Conservation (phyloP, 495 filamentous ascomycete genomes). For the Penicillium egyptiacum region DNA sequence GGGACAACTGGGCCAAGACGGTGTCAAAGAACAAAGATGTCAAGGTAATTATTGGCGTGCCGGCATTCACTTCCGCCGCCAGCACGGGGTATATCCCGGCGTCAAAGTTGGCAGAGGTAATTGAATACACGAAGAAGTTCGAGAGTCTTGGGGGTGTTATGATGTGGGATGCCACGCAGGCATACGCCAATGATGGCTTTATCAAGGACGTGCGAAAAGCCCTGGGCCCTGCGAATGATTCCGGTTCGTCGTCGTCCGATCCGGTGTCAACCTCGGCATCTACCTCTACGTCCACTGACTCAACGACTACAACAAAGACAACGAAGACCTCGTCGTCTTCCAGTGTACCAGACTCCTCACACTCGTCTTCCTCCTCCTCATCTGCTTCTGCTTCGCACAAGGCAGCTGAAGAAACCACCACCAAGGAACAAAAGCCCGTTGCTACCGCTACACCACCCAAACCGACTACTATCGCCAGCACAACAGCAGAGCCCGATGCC, state of each 20-base stretch:
- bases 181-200: constrained; percentile 58
- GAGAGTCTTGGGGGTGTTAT: constrained; percentile 67
- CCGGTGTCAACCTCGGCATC: constrained; percentile 33
- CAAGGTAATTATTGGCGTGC: constrained; percentile 66
- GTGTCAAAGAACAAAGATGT: constrained; percentile 60
- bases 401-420: constrained; percentile 19
- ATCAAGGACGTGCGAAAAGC: constrained; percentile 42
- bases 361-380: constrained; percentile 35
- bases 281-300: constrained; percentile 34
- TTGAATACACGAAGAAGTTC: constrained; percentile 53
- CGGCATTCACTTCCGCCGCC: constrained; percentile 57
- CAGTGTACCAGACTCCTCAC: constrained; percentile 31
- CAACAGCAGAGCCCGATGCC: background rate
- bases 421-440: background rate
- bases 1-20: constrained; percentile 70
- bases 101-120: constrained; percentile 44
- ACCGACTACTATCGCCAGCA: constrained; percentile 2
- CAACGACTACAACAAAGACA: constrained; percentile 9
- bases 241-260: constrained; percentile 35
- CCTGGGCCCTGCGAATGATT: constrained; percentile 26
- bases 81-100: constrained; percentile 58
- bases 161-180: constrained; percentile 70
- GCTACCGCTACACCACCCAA: background rate
- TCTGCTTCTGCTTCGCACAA: constrained; percentile 29
- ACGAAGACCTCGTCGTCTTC: constrained; percentile 20